These are phyloP conservation scores for Neopestalotiopsis rosae DNA, from an alignment of 2,329 filamentous ascomycete species.

Conservation along the genomic window DNA sequence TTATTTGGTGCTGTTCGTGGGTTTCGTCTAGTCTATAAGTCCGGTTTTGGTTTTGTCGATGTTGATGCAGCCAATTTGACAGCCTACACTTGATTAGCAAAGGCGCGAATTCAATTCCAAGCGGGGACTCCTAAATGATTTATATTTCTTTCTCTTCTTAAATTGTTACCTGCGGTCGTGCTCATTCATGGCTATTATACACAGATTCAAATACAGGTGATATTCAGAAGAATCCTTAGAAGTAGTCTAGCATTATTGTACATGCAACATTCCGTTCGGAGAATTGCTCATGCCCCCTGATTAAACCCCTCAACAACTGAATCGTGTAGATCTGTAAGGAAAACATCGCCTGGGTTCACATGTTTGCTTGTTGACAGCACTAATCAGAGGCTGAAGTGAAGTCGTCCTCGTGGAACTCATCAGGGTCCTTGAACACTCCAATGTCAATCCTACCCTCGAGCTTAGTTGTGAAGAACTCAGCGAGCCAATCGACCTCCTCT, in stretches of 20 bases:
- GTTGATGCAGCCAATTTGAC: not conserved
- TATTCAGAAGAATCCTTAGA: too few species aligned
- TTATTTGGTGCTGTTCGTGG: not conserved
- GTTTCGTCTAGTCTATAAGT: not conserved
- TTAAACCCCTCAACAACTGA: not conserved
- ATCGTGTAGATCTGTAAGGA: not conserved
- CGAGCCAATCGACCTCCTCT: conserved; percentile 32
- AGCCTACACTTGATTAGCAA: too few species aligned
- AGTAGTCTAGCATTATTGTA: too few species aligned
- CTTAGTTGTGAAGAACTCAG: conserved; percentile 26
- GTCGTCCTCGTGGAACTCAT: conserved; percentile 42
- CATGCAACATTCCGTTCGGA: too few species aligned
- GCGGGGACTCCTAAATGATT: too few species aligned
- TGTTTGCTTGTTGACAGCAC: not conserved
- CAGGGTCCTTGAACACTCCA: conserved; percentile 36
- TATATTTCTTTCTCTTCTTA: too few species aligned
- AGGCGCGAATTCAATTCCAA: too few species aligned
- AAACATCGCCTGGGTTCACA: not conserved
- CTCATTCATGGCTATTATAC: too few species aligned
- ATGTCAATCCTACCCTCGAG: conserved; percentile 41
- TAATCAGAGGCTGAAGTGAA: conserved; percentile 28
- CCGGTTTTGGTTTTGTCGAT: not conserved
- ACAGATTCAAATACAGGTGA: too few species aligned
- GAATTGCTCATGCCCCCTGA: too few species aligned
- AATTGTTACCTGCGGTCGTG: too few species aligned